Base-by-base conservation (phyloP, 2,329 filamentous ascomycete species). In the Arthrobotrys sphaeroides region DNA sequence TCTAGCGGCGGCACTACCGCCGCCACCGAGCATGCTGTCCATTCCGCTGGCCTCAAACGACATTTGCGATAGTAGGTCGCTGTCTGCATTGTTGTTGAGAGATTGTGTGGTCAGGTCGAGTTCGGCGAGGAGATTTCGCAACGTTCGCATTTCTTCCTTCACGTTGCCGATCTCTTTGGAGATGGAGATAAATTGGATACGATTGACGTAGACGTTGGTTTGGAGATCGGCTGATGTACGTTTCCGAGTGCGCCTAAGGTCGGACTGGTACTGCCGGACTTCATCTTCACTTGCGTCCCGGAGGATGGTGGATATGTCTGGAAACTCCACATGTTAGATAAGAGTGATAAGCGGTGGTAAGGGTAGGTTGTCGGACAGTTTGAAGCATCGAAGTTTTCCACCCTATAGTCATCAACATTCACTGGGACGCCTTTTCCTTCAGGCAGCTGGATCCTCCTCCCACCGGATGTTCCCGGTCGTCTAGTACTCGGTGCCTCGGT, bases 91-190 rank as follows among this genome's bases (percentile, higher is more conserved):
- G 18, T 87, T 84, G 53, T 89, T 86, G 38, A 91, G 83, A 2
- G 89, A 89, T 16, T 87, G 89, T 0, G 89, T 91, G 74, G 93
- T 93, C 5, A 88, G 87, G 80, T 93, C 98, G 68, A 99, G 87
- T 78, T 99, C 95, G 1, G 93, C 90, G 90, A 99, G 97, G 61
- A 98, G 86, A 78, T 92, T 92, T 47, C 92, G 89, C 31, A 99
- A 87, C 5, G 92, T 92, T 61, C 92, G 89, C 95, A 99, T 98
- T 82, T 99, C 95, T 66, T 89, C 89, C 84, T 98, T 98, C 70
- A 99, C 88, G 84, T 97, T 97, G 83, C 99, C 95, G 1, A 96
- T 95, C 84, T 99, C 95, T 83, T 98, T 97, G 82, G 94, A 97
- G 83, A 99, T 98, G 83, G 96, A 96, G 85, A 99, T 98, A 81